phyloP scores from a whole-genome alignment of 805 yeast genomes.

The Blastobotrys robertii region DNA sequence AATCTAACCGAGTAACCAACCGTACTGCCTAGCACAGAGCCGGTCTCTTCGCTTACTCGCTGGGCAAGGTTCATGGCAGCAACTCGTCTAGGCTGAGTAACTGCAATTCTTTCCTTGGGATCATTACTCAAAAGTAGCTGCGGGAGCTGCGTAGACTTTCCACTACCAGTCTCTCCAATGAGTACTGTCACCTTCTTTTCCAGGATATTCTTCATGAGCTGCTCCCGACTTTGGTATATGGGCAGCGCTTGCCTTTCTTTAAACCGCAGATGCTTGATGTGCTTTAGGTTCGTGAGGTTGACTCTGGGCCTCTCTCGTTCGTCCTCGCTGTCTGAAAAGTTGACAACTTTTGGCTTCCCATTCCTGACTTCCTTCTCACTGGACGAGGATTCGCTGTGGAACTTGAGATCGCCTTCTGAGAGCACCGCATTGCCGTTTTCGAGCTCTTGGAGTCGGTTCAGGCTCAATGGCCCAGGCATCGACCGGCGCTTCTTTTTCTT shows the following conservation, averaged over 20 bases:
- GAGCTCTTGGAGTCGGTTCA: constrained; percentile 9
- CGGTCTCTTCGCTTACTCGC: constrained; percentile 85
- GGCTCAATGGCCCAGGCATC: constrained; percentile 11
- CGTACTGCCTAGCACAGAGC: constrained; percentile 62
- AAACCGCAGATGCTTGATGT: constrained; percentile 31
- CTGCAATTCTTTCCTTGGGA: constrained; percentile 55
- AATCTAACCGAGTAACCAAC: constrained; percentile 94
- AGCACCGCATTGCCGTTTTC: constrained; percentile 2
- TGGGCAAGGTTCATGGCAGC: constrained; percentile 93
- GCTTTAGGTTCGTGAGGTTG: background rate
- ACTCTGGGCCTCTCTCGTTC: constrained; percentile 7
- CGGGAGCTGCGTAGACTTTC: constrained; percentile 95
- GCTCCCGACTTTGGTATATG: constrained; percentile 59
- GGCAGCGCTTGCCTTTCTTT: constrained; percentile 55
- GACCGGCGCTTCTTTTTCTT: background rate
- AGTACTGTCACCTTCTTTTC: constrained; percentile 62
- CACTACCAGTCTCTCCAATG: constrained; percentile 97
- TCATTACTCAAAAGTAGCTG: constrained; percentile 57
- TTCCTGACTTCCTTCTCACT: background rate
- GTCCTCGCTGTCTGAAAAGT: constrained; percentile 15
- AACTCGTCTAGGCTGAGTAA: constrained; percentile 95
- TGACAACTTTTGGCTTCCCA: constrained; percentile 5
- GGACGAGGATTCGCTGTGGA: constrained; percentile 1
- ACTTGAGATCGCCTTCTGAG: constrained; percentile 9
- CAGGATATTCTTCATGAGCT: constrained; percentile 45